Conservation (phyloP, 371 early-diverging fungal species). For the Syncephalis plumigaleata region DNA sequence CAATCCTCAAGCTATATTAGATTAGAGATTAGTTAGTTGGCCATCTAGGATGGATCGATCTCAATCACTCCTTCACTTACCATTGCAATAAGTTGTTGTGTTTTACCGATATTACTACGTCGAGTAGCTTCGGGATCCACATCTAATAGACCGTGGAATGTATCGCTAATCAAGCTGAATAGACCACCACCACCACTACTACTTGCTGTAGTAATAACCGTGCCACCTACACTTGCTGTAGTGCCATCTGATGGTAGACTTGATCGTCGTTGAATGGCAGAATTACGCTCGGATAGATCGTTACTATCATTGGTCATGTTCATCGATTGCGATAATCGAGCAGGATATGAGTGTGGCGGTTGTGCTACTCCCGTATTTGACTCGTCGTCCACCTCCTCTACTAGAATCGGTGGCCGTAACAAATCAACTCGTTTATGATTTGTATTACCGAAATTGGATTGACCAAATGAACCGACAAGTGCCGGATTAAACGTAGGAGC, state of each 20-base stretch:
- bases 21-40: too few relatives aligned
- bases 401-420: too few relatives aligned
- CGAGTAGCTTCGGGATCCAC: slow-evolving; percentile 86
- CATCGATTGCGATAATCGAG: slow-evolving; percentile 11
- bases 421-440: too few relatives aligned
- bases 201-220: slow-evolving; percentile 5
- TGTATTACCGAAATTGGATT: too few relatives aligned
- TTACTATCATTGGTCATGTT: slow-evolving; percentile 8
- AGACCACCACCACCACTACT: slow-evolving; percentile 25
- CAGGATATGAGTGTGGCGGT: not conserved
- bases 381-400: not conserved
- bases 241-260: slow-evolving; percentile 14
- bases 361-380: too few relatives aligned
- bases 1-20: slow-evolving; percentile 55
- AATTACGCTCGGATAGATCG: too few relatives aligned
- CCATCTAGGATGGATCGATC: too few relatives aligned
- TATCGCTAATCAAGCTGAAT: slow-evolving; percentile 47
- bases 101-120: slow-evolving; percentile 72
- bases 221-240: too few relatives aligned
- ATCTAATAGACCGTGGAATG: slow-evolving; percentile 78
- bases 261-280: not conserved
- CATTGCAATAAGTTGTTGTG: slow-evolving; percentile 62
- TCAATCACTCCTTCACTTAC: slow-evolving; percentile 7
- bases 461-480: too few relatives aligned
- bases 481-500: too few relatives aligned